Conservation (phyloP, 2,329 filamentous ascomycete genomes). For the Diaporthe nobilis region DNA sequence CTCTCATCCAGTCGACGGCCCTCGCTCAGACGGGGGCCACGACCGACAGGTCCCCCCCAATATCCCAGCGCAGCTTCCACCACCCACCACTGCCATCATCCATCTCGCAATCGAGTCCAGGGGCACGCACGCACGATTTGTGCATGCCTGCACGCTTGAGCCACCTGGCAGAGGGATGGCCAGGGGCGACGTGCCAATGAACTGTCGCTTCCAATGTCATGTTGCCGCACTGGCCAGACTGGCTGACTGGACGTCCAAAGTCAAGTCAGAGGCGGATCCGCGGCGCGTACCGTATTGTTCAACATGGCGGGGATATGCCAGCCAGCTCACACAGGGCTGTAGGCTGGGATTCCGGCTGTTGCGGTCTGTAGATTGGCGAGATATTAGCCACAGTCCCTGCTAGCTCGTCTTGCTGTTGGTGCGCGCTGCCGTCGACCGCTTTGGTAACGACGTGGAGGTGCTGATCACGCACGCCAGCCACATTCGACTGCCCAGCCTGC, state of each 20-base stretch:
- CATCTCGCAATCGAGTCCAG: neutral
- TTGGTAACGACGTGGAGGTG: constrained; percentile 6
- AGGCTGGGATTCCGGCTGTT: neutral
- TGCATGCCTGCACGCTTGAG: constrained; percentile 19
- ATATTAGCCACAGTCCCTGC: constrained; percentile 6
- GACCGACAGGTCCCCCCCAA: neutral
- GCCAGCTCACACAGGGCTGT: neutral
- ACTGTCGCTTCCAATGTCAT: constrained; percentile 2
- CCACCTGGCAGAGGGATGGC: neutral
- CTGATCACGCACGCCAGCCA: constrained; percentile 31
- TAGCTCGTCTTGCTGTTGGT: constrained; percentile 4
- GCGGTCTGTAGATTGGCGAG: neutral
- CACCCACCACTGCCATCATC: neutral
- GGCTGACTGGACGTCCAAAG: neutral
- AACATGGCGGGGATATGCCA: constrained; percentile 16
- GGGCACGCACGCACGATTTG: constrained; percentile 21
- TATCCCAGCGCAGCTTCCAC: neutral
- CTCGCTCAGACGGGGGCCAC: neutral
- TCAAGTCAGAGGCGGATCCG: constrained; percentile 6
- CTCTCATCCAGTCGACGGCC: constrained; percentile 35
- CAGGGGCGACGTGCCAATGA: constrained; percentile 1
- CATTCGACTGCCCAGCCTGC: constrained; percentile 3
- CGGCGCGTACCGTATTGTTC: constrained; percentile 23
- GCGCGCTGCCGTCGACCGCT: constrained; percentile 6
- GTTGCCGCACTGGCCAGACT: neutral